Evolutionary conservation across 2,329 filamentous ascomycete species (phyloP).

Genomic region (Talaromyces funiculosus): DNA sequence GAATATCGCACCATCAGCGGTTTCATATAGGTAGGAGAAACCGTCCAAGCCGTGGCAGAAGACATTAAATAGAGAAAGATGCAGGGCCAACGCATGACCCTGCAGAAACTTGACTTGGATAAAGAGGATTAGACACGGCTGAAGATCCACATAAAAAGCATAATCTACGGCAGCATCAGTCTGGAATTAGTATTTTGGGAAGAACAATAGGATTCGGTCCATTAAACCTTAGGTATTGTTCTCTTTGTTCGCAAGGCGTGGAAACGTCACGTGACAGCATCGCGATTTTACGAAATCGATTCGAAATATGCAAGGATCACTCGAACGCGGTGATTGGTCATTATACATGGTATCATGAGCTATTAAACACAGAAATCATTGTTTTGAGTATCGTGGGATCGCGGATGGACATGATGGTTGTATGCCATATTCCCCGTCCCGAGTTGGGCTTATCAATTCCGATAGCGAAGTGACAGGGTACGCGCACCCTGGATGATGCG

Average conservation of each 20-base stretch:
- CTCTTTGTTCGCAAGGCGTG: slow-evolving; percentile 4
- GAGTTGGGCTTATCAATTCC: background rate
- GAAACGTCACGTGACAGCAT: slow-evolving; percentile 3
- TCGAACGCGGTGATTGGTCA: background rate
- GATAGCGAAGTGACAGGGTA: background rate
- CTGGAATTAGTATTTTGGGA: background rate
- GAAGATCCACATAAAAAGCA: background rate
- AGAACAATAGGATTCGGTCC: slow-evolving; percentile 11
- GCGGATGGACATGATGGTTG: background rate
- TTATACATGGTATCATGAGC: slow-evolving; percentile 3
- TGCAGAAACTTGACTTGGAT: background rate
- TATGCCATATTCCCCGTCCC: background rate
- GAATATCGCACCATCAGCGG: background rate
- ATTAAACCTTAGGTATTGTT: slow-evolving; percentile 11
- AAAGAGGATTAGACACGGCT: background rate
- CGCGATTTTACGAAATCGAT: background rate
- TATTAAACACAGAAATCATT: background rate
- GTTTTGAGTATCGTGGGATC: background rate
- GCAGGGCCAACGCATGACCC: background rate
- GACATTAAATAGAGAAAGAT: background rate
- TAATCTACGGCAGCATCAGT: background rate
- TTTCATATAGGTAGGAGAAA: background rate
- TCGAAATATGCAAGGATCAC: background rate
- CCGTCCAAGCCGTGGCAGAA: background rate
- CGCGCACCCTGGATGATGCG: too few relatives aligned